A percentile compares a stretch with the other conserved stretches of the same genome.
phyloP scores from a whole-genome alignment of 306 rosid species.

The Phaseolus lunatus region DNA sequence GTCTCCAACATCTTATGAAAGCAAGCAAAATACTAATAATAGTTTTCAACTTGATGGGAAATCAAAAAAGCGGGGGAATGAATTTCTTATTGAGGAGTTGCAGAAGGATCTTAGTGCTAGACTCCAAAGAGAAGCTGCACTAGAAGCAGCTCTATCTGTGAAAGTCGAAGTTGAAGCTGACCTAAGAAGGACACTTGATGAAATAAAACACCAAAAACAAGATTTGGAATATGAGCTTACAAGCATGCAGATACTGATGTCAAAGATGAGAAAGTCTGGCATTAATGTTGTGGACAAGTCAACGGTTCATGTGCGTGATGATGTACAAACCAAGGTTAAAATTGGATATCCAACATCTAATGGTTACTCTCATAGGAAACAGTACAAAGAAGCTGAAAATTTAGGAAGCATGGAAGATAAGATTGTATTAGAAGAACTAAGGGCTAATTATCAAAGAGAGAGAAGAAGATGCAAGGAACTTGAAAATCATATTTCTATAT shows the following conservation, averaged over 20 bases:
- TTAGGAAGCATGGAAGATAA: slow-evolving; percentile 47
- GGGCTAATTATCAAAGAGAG: slow-evolving; percentile 69
- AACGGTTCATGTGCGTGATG: slow-evolving; percentile 50
- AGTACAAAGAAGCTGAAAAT: slow-evolving; percentile 53
- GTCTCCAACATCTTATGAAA: slow-evolving; percentile 56
- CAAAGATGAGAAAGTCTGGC: slow-evolving; percentile 61
- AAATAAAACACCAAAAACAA: slow-evolving; percentile 64
- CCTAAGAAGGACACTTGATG: slow-evolving; percentile 65
- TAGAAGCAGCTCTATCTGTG: slow-evolving; percentile 59
- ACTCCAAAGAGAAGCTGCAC: slow-evolving; percentile 70
- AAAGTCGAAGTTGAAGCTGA: slow-evolving; percentile 70
- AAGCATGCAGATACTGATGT: slow-evolving; percentile 66
- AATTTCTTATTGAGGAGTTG: slow-evolving; percentile 57
- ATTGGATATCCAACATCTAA: slow-evolving; percentile 49
- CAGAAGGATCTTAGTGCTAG: slow-evolving; percentile 71
- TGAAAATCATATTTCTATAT: slow-evolving; percentile 63
- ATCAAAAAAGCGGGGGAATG: slow-evolving; percentile 54
- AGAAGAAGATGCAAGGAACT: slow-evolving; percentile 75
- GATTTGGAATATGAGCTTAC: slow-evolving; percentile 79
- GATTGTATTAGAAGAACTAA: slow-evolving; percentile 59
- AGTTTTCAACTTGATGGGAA: slow-evolving; percentile 50
- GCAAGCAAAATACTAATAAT: slow-evolving; percentile 49
- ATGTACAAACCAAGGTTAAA: slow-evolving; percentile 49
- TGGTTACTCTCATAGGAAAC: slow-evolving; percentile 47
- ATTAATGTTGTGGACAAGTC: slow-evolving; percentile 53